These are phyloP conservation scores for Pyrenophora seminiperda DNA, from an alignment of 2,329 filamentous ascomycete genomes.

Conservation along the genomic window DNA sequence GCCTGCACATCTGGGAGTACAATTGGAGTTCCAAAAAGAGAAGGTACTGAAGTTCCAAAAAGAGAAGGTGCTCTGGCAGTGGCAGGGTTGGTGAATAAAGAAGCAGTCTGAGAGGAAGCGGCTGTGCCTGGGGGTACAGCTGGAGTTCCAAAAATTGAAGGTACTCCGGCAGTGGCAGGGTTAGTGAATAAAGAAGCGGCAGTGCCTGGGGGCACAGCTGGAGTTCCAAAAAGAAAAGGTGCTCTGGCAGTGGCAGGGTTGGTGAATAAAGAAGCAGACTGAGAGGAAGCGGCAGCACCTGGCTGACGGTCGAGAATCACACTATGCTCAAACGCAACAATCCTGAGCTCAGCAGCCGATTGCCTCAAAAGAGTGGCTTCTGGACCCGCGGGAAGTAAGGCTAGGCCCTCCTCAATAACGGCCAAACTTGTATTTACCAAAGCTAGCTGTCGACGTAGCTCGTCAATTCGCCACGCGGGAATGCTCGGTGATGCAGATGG, in stretches of 20 bases:
- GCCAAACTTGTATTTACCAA: slow-evolving; percentile 33
- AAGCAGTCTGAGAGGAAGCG: slow-evolving; percentile 2
- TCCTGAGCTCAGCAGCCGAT: slow-evolving; percentile 33
- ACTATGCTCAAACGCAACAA: slow-evolving; percentile 31
- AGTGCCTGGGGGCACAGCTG: slow-evolving; percentile 6
- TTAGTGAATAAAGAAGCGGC: background rate
- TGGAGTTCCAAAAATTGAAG: background rate
- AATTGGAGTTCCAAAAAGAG: slow-evolving; percentile 3
- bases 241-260: background rate
- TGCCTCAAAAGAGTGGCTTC: slow-evolving; percentile 40
- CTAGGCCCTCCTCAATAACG: slow-evolving; percentile 35
- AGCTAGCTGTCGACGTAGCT: slow-evolving; percentile 33
- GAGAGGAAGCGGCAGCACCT: background rate
- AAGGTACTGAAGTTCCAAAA: background rate
- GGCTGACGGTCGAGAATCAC: slow-evolving; percentile 26
- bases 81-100: background rate
- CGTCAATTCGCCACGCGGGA: slow-evolving; percentile 38
- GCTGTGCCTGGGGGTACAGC: slow-evolving; percentile 10
- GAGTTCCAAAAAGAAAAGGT: background rate
- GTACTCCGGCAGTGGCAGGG: background rate
- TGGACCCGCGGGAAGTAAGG: slow-evolving; percentile 33
- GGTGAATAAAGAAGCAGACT: background rate
- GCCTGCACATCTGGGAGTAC: slow-evolving; percentile 23
- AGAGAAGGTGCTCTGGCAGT: background rate
- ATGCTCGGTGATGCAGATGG: slow-evolving; percentile 3